A percentile compares a stretch with the other conserved stretches of the same genome.
These are phyloP conservation scores for Neurospora hispaniola DNA, from an alignment of 495 filamentous ascomycete species.

Conservation along the genomic window DNA sequence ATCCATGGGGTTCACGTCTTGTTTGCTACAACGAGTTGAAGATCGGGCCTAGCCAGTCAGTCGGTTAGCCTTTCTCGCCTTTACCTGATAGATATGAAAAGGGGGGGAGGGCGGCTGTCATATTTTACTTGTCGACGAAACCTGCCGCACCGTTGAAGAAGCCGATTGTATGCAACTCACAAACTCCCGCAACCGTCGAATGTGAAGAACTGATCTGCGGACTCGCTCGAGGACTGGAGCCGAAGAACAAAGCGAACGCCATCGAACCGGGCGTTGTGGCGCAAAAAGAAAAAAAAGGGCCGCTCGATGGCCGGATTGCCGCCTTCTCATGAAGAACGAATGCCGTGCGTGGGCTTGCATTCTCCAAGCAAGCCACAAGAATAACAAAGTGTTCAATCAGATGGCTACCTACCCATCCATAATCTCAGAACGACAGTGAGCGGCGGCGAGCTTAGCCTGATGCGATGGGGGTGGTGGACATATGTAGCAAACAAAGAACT, in stretches of 20 bases:
- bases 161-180: background rate
- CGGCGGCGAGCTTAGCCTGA: background rate
- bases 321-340: background rate
- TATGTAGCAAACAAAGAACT: background rate
- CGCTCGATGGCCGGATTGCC: background rate
- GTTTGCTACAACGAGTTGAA: background rate
- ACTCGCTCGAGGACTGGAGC: background rate
- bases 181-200: background rate
- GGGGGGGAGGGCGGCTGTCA: background rate
- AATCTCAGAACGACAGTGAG: background rate
- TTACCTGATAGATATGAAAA: background rate
- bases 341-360: background rate
- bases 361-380: background rate
- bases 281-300: background rate
- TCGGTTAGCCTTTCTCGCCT: background rate
- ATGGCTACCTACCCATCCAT: background rate
- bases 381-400: background rate
- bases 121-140: background rate
- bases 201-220: background rate
- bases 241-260: background rate
- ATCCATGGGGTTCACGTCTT: background rate
- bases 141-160: background rate
- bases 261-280: background rate
- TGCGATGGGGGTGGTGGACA: background rate
- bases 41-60: background rate